Percentiles rank a stretch among this genome's conserved stretches.
phyloP scores from a whole-genome alignment of 2,329 filamentous ascomycete genomes.

The Trichoderma simmonsii region DNA sequence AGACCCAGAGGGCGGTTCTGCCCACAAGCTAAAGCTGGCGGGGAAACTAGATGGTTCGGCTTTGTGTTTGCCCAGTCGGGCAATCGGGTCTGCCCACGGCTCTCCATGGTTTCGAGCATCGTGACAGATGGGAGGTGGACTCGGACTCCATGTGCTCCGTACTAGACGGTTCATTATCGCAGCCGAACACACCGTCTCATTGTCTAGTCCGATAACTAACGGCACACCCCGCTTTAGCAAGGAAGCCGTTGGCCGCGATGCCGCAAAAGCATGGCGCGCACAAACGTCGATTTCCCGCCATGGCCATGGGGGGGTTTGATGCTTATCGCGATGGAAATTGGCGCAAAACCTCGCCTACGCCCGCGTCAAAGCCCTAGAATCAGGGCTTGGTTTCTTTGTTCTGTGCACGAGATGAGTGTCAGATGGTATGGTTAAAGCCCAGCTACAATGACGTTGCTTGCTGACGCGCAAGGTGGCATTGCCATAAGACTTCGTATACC shows the following conservation, averaged over 20 bases:
- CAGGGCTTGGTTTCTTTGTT: constrained; percentile 7
- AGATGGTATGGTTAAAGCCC: neutral
- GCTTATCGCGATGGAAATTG: constrained; percentile 15
- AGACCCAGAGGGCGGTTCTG: neutral
- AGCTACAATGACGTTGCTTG: constrained; percentile 4
- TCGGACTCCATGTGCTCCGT: constrained; percentile 5
- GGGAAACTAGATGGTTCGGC: constrained; percentile 3
- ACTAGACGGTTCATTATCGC: constrained; percentile 10
- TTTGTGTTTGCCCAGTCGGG: constrained; percentile 3
- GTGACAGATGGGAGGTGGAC: constrained; percentile 3
- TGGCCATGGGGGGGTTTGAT: neutral
- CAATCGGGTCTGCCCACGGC: constrained; percentile 13
- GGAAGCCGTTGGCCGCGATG: neutral
- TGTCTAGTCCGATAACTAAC: constrained; percentile 1
- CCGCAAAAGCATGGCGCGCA: constrained; percentile 6
- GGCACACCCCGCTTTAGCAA: constrained; percentile 7
- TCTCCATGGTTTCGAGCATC: neutral
- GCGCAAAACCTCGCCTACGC: constrained; percentile 9
- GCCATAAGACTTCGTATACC: neutral
- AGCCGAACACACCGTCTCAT: neutral
- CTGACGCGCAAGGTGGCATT: neutral
- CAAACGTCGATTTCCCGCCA: constrained; percentile 1
- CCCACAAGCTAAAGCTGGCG: neutral
- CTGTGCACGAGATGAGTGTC: neutral
- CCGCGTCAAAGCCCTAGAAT: constrained; percentile 15